Base-by-base conservation (phyloP, 2,329 filamentous ascomycete genomes). In the Sclerotinia sclerotiorum region DNA sequence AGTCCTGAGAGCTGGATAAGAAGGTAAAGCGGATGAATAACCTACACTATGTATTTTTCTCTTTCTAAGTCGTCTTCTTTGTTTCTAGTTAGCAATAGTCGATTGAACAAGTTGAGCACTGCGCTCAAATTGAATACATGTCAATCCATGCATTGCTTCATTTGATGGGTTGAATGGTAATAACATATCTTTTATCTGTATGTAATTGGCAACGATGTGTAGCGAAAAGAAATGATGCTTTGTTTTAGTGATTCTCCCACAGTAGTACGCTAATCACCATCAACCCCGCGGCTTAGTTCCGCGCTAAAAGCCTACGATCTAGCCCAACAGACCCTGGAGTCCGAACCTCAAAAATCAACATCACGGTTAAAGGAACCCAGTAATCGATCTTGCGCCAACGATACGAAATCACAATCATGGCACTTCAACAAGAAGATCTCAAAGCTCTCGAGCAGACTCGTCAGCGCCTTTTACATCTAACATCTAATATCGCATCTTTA, bases 371-470 rank as follows among this genome's bases (percentile, higher is more conserved):
- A 39, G 35, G 35, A 3, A 42, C 39, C 39, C 5, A 21, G 6
- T 8, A 60, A 60, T 19, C 48, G 24, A 39, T 63, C 46, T 63
- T 63, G 60, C 35, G 49, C 44, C 39, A 55, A 46, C 29, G 39
- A 63, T 24, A 19, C 35, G 35, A 55, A 27, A 65, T 7, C 48
- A 11, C n/a, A 63, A 66, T 52, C 24, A 76, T 76, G 75, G 72
- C 72, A 42, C 71, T 77, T 13, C 70, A 64, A 13, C 72, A 72
- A 39, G 87, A 88, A 27, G 87, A 90, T 78, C 81, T 88, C 73
- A 91, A 89, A 79, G 83, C 86, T 52, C 84, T 94, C 35, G 91
- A 94, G 75, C 85, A 90, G 78, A 87, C 88, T 39, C 86, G 91
- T 52, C 86, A 88, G 74, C 85, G 89, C 39, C 83, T 93, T 29